Base-by-base conservation (phyloP, 257 asterid genomes). In the Solanum ossicruentum region DNA sequence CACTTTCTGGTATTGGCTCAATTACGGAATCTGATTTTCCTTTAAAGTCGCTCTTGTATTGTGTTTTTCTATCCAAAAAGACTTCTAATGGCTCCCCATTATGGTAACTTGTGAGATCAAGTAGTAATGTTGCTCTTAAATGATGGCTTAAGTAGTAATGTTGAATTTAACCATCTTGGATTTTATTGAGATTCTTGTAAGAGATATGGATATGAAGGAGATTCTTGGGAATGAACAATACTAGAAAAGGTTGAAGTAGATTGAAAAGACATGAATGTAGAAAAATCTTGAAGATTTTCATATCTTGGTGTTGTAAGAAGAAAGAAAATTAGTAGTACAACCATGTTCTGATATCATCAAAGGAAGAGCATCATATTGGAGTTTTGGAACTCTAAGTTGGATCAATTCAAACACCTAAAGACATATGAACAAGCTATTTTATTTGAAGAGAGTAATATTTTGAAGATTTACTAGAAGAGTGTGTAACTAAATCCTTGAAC, bases 91-190 rank as follows among this genome's bases (percentile, higher is more conserved):
- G 69, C 13, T 83, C 56, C n/a, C 83, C 86, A 54, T 41, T 87
- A 13, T 66, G 6, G 54, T 61, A 84, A 0, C 87, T n/a, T n/a
- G n/a, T n/a, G n/a, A n/a, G n/a, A n/a, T n/a, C n/a, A n/a, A n/a
- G n/a, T n/a, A n/a, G n/a, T n/a, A n/a, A n/a, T n/a, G n/a, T n/a
- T n/a, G n/a, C n/a, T n/a, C n/a, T n/a, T n/a, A n/a, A n/a, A n/a
- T n/a, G 49, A 17, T 10, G 91, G 88, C 58, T 78, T 86, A 11
- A 16, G 65, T 41, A 47, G 16, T 36, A 72, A 65, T 28, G 80
- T 66, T 58, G 83, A 82, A 78, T 86, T 84, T 17, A 66, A 54
- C 91, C 91, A 88, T 88, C 89, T 84, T 9, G 88, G 89, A 71
- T 88, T 88, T 77, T 86, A 85, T 63, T 88, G 81, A 26, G 89